Evolutionary conservation across 768 basidiomycete genomes (phyloP).

Genomic region (Boletus reticulatus): DNA sequence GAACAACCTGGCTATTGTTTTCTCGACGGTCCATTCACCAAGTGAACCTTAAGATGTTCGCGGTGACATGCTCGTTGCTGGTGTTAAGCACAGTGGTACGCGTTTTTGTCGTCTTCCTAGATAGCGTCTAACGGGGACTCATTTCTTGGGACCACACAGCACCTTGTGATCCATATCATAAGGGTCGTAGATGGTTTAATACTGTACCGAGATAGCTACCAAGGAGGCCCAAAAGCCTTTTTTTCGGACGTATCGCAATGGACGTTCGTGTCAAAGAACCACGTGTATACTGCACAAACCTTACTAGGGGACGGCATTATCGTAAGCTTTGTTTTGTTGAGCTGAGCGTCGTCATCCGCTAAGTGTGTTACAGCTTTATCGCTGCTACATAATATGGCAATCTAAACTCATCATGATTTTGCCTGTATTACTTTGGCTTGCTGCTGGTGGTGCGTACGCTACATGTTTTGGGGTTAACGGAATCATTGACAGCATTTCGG

Average conservation of each 20-base stretch:
- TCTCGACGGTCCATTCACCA: not conserved
- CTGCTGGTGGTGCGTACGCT: not conserved
- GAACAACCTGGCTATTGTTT: slow-evolving; percentile 24
- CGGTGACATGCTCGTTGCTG: slow-evolving; percentile 20
- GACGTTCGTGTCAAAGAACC: not conserved
- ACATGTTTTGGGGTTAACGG: not conserved
- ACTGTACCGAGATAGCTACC: slow-evolving; percentile 14
- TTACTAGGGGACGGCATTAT: slow-evolving; percentile 7
- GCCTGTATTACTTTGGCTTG: slow-evolving; percentile 7
- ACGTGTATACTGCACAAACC: slow-evolving; percentile 8
- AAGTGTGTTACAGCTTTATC: slow-evolving; percentile 6
- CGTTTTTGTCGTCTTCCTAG: not conserved
- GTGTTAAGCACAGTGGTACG: slow-evolving; percentile 26
- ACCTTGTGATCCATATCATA: slow-evolving; percentile 22
- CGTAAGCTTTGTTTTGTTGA: not conserved
- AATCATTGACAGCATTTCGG: not conserved
- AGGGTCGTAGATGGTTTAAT: slow-evolving; percentile 24
- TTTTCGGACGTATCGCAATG: slow-evolving; percentile 19
- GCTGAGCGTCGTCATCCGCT: not conserved
- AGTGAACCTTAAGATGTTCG: slow-evolving; percentile 20
- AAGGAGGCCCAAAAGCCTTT: slow-evolving; percentile 24
- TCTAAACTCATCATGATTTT: slow-evolving; percentile 3
- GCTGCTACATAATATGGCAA: slow-evolving; percentile 9
- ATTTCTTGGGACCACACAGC: slow-evolving; percentile 9
- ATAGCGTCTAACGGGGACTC: not conserved